Percentiles rank a stretch among this genome's conserved stretches.
These are phyloP conservation scores for Carex pumila DNA, from an alignment of 176 grass and related monocot species.

Conservation along the genomic window DNA sequence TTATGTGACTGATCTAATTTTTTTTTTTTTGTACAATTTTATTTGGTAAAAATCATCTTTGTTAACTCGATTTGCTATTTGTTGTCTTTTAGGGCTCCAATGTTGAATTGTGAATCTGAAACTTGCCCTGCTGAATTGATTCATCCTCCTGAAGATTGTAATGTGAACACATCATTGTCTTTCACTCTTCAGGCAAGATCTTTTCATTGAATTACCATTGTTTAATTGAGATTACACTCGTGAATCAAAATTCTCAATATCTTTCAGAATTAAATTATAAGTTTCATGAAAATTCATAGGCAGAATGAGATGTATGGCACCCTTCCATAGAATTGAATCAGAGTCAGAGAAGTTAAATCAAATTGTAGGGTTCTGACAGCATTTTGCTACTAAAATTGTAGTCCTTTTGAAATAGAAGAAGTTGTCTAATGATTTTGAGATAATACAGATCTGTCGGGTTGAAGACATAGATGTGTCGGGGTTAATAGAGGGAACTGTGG, in stretches of 20 bases:
- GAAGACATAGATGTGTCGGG: constrained; percentile 98
- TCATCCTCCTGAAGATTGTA: constrained; percentile 99
- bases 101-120: constrained; percentile 78
- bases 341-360: neutral
- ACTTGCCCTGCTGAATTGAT: constrained; percentile 81
- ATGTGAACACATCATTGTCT: constrained; percentile 90
- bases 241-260: neutral
- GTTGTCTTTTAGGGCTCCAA: constrained; percentile 62
- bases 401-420: neutral
- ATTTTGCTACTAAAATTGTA: neutral
- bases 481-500: constrained; percentile 79
- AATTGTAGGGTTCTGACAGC: neutral
- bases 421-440: neutral
- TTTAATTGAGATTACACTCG: constrained; percentile 6
- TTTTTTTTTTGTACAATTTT: neutral
- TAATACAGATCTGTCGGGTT: constrained; percentile 82
- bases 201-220: constrained; percentile 1
- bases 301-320: neutral
- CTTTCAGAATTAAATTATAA: neutral
- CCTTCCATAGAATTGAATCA: neutral
- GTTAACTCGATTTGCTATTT: constrained; percentile 26
- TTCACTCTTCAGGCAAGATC: constrained; percentile 85
- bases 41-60: constrained; percentile 21
- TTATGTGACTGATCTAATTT: constrained; percentile 26
- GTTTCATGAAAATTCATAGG: neutral